Evolutionary conservation across 176 grass and related monocot genomes (phyloP), one percentile per base, ranked within the genome.

Genomic region (Urochloa ruziziensis): DNA sequence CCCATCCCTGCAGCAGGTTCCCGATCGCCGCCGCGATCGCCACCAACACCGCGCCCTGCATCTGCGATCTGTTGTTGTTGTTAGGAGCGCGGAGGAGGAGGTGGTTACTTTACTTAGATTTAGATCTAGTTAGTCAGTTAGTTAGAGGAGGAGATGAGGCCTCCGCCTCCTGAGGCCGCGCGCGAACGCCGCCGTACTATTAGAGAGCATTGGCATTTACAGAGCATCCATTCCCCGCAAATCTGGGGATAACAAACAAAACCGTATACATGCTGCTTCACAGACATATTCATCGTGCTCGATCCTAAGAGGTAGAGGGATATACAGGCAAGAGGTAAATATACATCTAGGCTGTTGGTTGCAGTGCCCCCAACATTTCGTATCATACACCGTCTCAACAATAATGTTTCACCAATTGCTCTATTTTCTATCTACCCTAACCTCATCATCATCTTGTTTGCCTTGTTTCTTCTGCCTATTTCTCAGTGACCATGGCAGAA

Each of bases 1-100:
- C 95, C 90, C 84, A 89, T 0, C 95, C 95, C 79, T 94, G 95
- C 36, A 97, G 54, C 3, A 92, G 17, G 67, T 97, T 97, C 71
- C 92, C 95, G 34, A 94, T 78, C 42, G 92, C 91, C 3, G 95
- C 95, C 14, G 84, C 73, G 42, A 94, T 75, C 5, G 95, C 95
- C 21, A 92, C 95, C 54, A 91, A 28, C 56, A 92, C 92, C 0
- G 92, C 92, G 15, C 90, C 90, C 2, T 35, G 64, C 77, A 80
- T 80, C n/a, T n/a, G n/a, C n/a, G n/a, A n/a, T n/a, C n/a, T n/a
- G n/a, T n/a, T n/a, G n/a, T n/a, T n/a, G n/a, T n/a, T n/a, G n/a
- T n/a, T n/a, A n/a, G n/a, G n/a, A n/a, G n/a, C n/a, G n/a, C n/a
- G n/a, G n/a, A n/a, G n/a, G n/a, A n/a, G n/a, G n/a, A n/a, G n/a